phyloP scores from a whole-genome alignment of 257 asterid genomes.

The Nicotiana knightiana region DNA sequence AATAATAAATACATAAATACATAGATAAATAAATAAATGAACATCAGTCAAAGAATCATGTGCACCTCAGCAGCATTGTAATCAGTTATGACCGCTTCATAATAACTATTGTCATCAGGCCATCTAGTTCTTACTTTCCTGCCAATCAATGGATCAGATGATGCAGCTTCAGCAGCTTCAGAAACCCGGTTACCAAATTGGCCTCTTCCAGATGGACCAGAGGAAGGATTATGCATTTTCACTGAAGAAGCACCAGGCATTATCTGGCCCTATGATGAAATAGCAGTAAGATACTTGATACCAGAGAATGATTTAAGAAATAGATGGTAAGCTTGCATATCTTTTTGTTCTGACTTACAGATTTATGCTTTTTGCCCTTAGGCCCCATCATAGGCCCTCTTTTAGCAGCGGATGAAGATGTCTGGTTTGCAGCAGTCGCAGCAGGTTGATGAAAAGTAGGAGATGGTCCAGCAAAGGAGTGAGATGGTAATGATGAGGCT shows the following conservation, averaged over 20 bases:
- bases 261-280: slow-evolving; percentile 30
- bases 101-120: slow-evolving; percentile 95
- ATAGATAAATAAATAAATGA: too few species aligned
- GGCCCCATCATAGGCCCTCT: slow-evolving; percentile 55
- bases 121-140: slow-evolving; percentile 83
- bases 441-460: slow-evolving; percentile 41
- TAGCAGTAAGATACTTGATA: slow-evolving; percentile 22
- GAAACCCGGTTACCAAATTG: slow-evolving; percentile 53
- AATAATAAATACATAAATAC: not conserved
- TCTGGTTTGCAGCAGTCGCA: slow-evolving; percentile 42
- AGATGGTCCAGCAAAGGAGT: slow-evolving; percentile 49
- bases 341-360: slow-evolving; percentile 36
- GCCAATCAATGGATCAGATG: slow-evolving; percentile 61
- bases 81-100: slow-evolving; percentile 80
- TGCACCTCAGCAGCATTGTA: slow-evolving; percentile 60
- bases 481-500: slow-evolving; percentile 39
- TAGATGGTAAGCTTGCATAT: not conserved
- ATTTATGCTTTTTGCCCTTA: slow-evolving; percentile 27
- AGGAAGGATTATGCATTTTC: slow-evolving; percentile 55
- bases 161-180: slow-evolving; percentile 37
- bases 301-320: not conserved
- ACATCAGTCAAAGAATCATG: not conserved
- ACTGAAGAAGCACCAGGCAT: slow-evolving; percentile 34
- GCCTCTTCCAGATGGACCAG: slow-evolving; percentile 72
- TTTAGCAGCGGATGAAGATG: slow-evolving; percentile 48